A percentile compares a stretch with the other conserved stretches of the same genome.
These are phyloP conservation scores for Chrysopogon serrulatus DNA, from an alignment of 176 grass and related monocot genomes.

Conservation along the genomic window DNA sequence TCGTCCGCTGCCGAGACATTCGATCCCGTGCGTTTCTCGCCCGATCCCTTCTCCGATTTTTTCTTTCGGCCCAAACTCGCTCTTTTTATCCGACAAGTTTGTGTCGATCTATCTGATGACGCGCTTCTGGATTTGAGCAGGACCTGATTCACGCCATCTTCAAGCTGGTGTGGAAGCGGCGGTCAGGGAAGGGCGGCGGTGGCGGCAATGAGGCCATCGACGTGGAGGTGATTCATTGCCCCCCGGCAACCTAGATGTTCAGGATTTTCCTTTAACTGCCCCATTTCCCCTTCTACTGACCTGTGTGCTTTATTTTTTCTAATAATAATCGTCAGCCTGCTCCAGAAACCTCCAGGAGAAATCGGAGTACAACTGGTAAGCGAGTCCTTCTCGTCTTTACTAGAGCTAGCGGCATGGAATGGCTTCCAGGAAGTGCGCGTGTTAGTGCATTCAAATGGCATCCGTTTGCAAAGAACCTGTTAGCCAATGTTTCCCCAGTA, in stretches of 20 bases:
- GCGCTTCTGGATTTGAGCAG: constrained; percentile 23
- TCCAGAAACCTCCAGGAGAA: constrained; percentile 56
- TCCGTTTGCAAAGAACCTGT: not conserved
- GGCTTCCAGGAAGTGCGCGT: not conserved
- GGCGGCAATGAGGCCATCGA: constrained; percentile 14
- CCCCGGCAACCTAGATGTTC: not conserved
- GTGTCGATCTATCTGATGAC: not conserved
- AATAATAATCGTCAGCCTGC: constrained; percentile 41
- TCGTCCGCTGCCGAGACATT: constrained; percentile 22
- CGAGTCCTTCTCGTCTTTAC: not conserved
- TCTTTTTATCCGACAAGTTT: not conserved
- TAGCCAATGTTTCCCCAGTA: no score
- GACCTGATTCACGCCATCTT: constrained; percentile 79
- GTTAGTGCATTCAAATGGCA: not conserved
- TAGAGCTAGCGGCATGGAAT: not conserved
- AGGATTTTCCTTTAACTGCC: not conserved
- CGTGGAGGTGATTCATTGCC: constrained; percentile 38
- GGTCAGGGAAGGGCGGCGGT: constrained; percentile 15
- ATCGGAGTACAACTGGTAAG: constrained; percentile 53
- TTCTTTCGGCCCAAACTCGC: not conserved
- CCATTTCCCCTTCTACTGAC: not conserved
- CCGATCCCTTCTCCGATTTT: not conserved
- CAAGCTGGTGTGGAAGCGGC: constrained; percentile 76
- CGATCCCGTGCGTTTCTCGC: constrained; percentile 29
- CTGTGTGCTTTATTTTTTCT: not conserved